These are phyloP conservation scores for Fraxinus americana DNA, from an alignment of 257 asterid genomes.

Conservation along the genomic window DNA sequence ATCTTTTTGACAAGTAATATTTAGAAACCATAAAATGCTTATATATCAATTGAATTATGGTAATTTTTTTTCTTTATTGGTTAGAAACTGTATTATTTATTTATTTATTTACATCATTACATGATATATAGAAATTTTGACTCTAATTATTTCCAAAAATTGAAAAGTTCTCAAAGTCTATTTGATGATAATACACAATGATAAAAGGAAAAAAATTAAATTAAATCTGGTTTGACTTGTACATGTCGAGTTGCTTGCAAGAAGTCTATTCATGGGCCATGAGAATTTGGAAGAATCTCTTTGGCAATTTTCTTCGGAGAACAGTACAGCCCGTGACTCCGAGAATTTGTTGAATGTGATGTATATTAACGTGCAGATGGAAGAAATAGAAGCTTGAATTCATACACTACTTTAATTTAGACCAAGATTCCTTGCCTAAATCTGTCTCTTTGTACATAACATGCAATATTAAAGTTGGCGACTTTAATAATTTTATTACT, in stretches of 20 bases:
- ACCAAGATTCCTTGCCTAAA: background rate
- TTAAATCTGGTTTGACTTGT: background rate
- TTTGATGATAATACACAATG: no score
- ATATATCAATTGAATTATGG: no score
- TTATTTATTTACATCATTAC: no score
- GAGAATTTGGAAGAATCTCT: background rate
- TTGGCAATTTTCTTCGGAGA: background rate
- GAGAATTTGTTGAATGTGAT: background rate
- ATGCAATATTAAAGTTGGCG: background rate
- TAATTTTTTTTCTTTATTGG: no score
- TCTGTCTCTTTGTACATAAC: background rate
- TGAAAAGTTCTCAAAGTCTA: no score
- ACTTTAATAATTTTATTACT: no score
- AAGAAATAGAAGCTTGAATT: background rate
- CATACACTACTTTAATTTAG: background rate
- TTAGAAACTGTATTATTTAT: no score
- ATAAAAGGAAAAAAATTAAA: no score
- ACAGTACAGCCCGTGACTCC: background rate
- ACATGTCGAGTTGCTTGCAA: background rate
- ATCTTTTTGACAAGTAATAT: no score
- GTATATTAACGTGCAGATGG: background rate
- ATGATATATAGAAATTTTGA: no score
- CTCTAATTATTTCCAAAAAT: no score
- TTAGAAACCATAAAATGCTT: no score
- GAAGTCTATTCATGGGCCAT: background rate